Evolutionary conservation across 2,329 filamentous ascomycete genomes (phyloP), one percentile per base, ranked within the genome.

Genomic region (Epichloe sylvatica): DNA sequence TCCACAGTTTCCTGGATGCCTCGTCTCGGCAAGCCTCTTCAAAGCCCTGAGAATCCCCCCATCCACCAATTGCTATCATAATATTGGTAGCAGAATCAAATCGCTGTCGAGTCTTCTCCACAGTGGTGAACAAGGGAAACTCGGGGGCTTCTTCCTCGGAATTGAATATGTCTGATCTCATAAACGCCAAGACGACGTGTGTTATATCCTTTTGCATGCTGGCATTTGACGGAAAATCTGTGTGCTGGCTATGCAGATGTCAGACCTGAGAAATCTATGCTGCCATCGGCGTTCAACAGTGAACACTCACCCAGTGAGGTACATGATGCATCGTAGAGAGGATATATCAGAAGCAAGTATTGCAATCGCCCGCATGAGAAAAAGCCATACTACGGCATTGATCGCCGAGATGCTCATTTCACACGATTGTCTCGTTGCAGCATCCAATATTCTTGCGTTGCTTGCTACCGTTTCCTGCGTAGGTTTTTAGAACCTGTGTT

Each of bases 1-100:
- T 80, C 65, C 83, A 89, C 7, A 65, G 66, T 52, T 71, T 67
- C 15, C 81, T 75, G 1, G 71, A 74, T 1, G 63, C 56, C 1
- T 74, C 69, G 3, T 72, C 71, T 46, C 68, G 70, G 1, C 80
- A 77, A 0, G 75, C 82, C 9, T 61, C 62, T 0, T 75, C 72
- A 58, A 86, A 88, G 0, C 82, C 83, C 6, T 64, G 61, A 0
- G 75, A 80, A 52, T 86, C 81, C 0, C 83, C 83, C 84, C 84
- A 89, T 47, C 84, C 84, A 11, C 84, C 84, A 54, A 89, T 78
- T 19, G 84, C 83, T 37, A 88, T 72, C 67, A 83, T 74, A 21
- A 88, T 64, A 55, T 83, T 81, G 19, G 81, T 80, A 25, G 69
- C 69, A 0, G 64, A 52, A 6, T 64, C 64, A 52, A 82, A 79